Conservation (phyloP, 768 basidiomycete species). For the Lactarius indigo region DNA sequence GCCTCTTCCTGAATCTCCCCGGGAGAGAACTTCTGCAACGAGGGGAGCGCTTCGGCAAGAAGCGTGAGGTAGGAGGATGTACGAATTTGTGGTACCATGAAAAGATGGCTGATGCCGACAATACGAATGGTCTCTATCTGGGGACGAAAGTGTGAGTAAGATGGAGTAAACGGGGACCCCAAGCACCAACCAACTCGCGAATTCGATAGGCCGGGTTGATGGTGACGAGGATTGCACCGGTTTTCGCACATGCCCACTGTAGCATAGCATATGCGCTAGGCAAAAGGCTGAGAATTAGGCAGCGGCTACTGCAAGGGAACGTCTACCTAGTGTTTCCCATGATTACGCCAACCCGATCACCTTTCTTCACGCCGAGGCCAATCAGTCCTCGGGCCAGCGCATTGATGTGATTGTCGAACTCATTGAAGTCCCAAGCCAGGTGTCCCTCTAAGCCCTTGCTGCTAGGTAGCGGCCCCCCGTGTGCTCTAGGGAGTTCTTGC, state of each 20-base stretch:
- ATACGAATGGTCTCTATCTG: constrained; percentile 62
- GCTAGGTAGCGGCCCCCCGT: constrained; percentile 56
- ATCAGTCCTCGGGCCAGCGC: constrained; percentile 71
- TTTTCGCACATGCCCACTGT: constrained; percentile 83
- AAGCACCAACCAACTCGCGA: constrained; percentile 60
- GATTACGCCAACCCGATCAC: constrained; percentile 73
- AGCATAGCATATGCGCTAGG: constrained; percentile 71
- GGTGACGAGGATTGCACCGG: constrained; percentile 81
- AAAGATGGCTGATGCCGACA: constrained; percentile 63
- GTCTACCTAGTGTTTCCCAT: constrained; percentile 83
- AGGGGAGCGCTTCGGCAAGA: constrained; percentile 55
- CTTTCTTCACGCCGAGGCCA: constrained; percentile 64
- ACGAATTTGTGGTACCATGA: constrained; percentile 68
- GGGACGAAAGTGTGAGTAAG: constrained; percentile 1
- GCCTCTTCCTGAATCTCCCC: constrained; percentile 55
- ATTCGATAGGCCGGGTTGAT: constrained; percentile 78
- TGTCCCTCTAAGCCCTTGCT: constrained; percentile 49
- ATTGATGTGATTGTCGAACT: constrained; percentile 62
- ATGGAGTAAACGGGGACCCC: background rate
- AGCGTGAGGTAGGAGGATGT: constrained; percentile 60
- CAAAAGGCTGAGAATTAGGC: background rate
- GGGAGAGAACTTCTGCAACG: constrained; percentile 45
- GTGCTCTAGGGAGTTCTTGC: constrained; percentile 51
- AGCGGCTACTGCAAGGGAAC: background rate
- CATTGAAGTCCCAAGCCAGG: constrained; percentile 70